Evolutionary conservation across 176 grass and related monocot species (phyloP).

Genomic region (Alopecurus myosuroides): DNA sequence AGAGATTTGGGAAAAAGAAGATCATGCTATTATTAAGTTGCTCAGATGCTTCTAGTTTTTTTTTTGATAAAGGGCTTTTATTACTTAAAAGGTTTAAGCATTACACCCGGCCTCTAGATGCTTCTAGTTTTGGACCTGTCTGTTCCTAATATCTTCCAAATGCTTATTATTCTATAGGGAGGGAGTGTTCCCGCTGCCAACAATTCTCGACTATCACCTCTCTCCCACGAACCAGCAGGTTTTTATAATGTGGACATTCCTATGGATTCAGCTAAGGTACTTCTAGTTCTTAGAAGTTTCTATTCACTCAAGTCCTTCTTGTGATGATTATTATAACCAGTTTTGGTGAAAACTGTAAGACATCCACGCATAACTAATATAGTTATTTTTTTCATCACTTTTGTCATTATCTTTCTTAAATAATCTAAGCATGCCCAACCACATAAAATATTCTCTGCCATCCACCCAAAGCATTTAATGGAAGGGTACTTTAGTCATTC

Average conservation of each 20-base stretch:
- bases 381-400: neutral
- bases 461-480: neutral
- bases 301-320: neutral
- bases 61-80: too few relatives aligned
- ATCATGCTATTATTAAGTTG: neutral
- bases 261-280: slow-evolving; percentile 77
- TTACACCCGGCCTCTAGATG: too few relatives aligned
- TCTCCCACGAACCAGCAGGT: slow-evolving; percentile 86
- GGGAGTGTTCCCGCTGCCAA: slow-evolving; percentile 70
- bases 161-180: slow-evolving; percentile 26
- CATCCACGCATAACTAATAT: neutral
- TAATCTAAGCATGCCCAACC: neutral
- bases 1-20: neutral
- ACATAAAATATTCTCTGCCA: neutral
- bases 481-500: neutral
- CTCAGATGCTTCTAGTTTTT: neutral
- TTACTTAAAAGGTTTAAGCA: too few relatives aligned
- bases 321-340: neutral
- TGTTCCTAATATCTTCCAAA: slow-evolving; percentile 12
- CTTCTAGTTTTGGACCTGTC: neutral
- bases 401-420: neutral
- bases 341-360: neutral
- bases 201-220: slow-evolving; percentile 84
- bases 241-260: slow-evolving; percentile 97
- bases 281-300: neutral